These are phyloP conservation scores for Coniella vitis DNA, from an alignment of 2,329 filamentous ascomycete genomes.

Conservation along the genomic window DNA sequence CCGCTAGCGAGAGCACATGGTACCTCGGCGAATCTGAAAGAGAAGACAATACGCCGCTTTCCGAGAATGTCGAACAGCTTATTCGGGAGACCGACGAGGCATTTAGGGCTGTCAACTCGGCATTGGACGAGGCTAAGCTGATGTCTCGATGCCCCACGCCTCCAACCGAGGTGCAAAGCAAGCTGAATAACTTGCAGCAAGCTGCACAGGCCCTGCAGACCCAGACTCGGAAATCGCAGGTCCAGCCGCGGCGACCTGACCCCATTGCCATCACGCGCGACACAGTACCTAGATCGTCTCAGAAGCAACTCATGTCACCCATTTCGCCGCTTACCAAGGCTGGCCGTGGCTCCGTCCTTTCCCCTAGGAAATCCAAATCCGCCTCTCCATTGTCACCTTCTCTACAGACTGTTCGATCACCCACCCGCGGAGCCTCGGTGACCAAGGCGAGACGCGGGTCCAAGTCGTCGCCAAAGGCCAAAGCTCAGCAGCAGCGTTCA, in stretches of 20 bases:
- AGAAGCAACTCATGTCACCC: constrained; percentile 7
- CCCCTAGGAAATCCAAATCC: constrained; percentile 7
- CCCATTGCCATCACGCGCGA: neutral
- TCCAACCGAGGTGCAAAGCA: constrained; percentile 3
- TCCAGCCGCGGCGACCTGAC: constrained; percentile 3
- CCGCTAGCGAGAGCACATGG: constrained; percentile 5
- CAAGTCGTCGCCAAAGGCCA: constrained; percentile 6
- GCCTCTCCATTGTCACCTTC: constrained; percentile 3
- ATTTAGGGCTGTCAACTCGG: constrained; percentile 38
- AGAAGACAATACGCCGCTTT: constrained; percentile 19
- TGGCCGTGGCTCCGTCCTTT: constrained; percentile 6
- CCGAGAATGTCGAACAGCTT: constrained; percentile 36
- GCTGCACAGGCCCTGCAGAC: constrained; percentile 6
- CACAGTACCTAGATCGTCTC: neutral
- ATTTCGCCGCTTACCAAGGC: constrained; percentile 7
- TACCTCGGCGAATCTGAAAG: neutral
- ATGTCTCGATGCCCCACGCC: constrained; percentile 18
- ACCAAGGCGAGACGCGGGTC: constrained; percentile 11
- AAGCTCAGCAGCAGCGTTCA: constrained; percentile 2
- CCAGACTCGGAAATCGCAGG: constrained; percentile 1
- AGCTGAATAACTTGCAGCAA: constrained; percentile 7
- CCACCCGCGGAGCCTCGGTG: constrained; percentile 6
- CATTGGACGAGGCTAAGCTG: constrained; percentile 32
- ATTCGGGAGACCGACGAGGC: constrained; percentile 44
- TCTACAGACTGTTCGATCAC: constrained; percentile 6